phyloP scores from a whole-genome alignment of 169 alveolate genomes.

The Plasmodium gaboni region DNA sequence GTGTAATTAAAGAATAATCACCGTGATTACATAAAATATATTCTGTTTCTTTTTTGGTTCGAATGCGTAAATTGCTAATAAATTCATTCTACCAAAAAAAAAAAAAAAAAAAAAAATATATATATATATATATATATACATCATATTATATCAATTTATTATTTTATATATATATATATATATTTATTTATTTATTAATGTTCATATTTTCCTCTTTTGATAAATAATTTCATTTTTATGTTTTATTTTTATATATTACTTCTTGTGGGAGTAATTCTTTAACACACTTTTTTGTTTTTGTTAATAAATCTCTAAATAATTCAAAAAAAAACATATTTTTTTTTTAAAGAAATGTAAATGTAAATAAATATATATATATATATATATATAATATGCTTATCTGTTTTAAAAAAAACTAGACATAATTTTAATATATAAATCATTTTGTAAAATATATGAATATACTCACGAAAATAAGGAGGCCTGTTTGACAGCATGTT shows the following conservation, averaged over 20 bases:
- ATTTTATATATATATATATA: background rate
- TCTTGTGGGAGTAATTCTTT: constrained; percentile 74
- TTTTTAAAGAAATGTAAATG: background rate
- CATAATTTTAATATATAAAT: too few relatives aligned
- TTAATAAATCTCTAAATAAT: constrained; percentile 57
- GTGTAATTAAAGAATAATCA: constrained; percentile 60
- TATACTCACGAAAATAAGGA: constrained; percentile 62
- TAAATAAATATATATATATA: background rate
- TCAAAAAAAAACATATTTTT: background rate
- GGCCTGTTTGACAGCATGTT: constrained; percentile 72
- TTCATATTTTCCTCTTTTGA: background rate
- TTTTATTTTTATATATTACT: background rate
- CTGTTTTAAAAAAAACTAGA: background rate
- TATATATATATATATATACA: background rate
- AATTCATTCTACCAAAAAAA: constrained; percentile 36
- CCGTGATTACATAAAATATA: constrained; percentile 66
- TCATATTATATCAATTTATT: background rate
- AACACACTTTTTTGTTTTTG: constrained; percentile 74
- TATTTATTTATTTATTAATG: background rate
- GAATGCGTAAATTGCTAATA: constrained; percentile 48
- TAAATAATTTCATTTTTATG: constrained; percentile 4
- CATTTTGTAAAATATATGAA: too few relatives aligned
- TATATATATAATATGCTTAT: too few relatives aligned
- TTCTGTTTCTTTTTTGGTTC: constrained; percentile 70
- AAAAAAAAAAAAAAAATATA: background rate